Percentiles rank a stretch among this genome's conserved stretches.
These are phyloP conservation scores for Cyberlindnera japonica DNA, from an alignment of 805 yeast species.

Conservation along the genomic window DNA sequence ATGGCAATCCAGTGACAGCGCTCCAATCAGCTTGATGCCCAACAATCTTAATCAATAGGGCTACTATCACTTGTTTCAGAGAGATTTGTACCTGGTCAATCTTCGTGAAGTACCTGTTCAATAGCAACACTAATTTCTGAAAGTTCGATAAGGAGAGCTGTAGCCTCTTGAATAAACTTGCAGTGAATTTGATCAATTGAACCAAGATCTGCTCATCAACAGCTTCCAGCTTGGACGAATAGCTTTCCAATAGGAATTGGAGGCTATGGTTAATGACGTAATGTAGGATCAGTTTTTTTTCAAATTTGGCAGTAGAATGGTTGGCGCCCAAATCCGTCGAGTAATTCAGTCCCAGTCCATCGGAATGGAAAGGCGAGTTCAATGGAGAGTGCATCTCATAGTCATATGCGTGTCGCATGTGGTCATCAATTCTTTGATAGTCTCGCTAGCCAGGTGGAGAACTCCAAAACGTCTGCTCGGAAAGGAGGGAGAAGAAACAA, in stretches of 20 bases:
- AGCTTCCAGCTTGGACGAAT: slow-evolving; percentile 4
- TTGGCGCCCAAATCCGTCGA: slow-evolving; percentile 7
- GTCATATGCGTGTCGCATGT: slow-evolving; percentile 12
- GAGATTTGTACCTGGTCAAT: slow-evolving; percentile 9
- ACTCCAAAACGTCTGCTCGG: neutral
- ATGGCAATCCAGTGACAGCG: slow-evolving; percentile 15
- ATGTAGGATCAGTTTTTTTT: slow-evolving; percentile 12
- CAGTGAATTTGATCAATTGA: slow-evolving; percentile 11
- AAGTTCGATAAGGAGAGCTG: slow-evolving; percentile 12
- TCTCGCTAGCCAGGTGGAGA: neutral
- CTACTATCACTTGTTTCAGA: slow-evolving; percentile 15
- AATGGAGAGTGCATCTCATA: slow-evolving; percentile 19
- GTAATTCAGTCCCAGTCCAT: slow-evolving; percentile 12
- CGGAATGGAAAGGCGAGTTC: slow-evolving; percentile 17
- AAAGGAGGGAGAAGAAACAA: neutral
- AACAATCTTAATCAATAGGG: slow-evolving; percentile 7
- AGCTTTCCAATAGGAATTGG: slow-evolving; percentile 12
- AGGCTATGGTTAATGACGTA: slow-evolving; percentile 14
- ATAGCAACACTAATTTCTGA: slow-evolving; percentile 12
- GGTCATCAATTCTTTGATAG: slow-evolving; percentile 1
- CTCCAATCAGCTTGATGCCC: slow-evolving; percentile 13
- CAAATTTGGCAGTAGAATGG: slow-evolving; percentile 7
- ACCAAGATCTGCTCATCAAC: neutral
- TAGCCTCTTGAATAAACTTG: slow-evolving; percentile 13
- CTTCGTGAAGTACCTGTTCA: slow-evolving; percentile 10